Percentiles rank a stretch among this genome's conserved stretches.
Conservation (phyloP, 331 rosid species). For the Pyracantha coccinea region DNA sequence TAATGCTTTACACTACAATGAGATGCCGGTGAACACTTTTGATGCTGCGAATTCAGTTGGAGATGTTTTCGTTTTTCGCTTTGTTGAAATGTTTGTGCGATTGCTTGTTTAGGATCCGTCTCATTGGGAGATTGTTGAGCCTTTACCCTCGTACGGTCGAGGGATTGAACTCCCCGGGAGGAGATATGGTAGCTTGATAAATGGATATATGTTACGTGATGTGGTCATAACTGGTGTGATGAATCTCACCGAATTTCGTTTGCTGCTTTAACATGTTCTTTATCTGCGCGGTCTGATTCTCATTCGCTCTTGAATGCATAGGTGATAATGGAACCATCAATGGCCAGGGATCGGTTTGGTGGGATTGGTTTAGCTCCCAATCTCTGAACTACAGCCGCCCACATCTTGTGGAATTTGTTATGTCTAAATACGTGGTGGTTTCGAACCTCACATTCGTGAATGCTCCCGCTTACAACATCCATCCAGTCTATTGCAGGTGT, state of each 20-base stretch:
- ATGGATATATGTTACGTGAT: constrained; percentile 71
- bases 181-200: constrained; percentile 79
- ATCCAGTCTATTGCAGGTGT: constrained; percentile 97
- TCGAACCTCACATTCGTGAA: constrained; percentile 88
- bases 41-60: background rate
- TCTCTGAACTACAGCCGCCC: constrained; percentile 88
- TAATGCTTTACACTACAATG: constrained; percentile 20
- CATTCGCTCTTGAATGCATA: constrained; percentile 18
- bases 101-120: constrained; percentile 57
- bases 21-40: background rate
- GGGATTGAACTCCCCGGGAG: constrained; percentile 83
- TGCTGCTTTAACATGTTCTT: background rate
- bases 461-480: constrained; percentile 84
- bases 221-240: constrained; percentile 88
- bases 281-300: background rate
- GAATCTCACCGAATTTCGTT: background rate
- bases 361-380: constrained; percentile 72
- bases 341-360: constrained; percentile 93
- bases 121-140: constrained; percentile 76
- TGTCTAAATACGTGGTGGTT: constrained; percentile 60
- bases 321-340: constrained; percentile 91
- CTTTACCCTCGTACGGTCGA: constrained; percentile 93
- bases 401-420: constrained; percentile 70
- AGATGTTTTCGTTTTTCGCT: background rate
- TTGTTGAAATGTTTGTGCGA: constrained; percentile 4